Conservation (phyloP, 2,329 filamentous ascomycete species). For the Hypomyces perniciosus region DNA sequence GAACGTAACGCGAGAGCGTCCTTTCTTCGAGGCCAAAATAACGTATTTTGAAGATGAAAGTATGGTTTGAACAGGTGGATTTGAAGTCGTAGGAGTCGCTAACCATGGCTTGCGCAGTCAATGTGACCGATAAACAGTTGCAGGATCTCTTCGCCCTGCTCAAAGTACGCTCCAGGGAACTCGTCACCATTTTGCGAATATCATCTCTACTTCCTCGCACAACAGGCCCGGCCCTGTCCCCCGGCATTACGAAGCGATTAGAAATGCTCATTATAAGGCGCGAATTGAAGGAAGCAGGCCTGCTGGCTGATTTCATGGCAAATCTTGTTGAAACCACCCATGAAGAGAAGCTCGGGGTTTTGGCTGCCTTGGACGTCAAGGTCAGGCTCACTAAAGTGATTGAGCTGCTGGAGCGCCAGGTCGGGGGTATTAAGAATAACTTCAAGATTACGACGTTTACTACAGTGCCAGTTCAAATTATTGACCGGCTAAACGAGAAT, state of each 20-base stretch:
- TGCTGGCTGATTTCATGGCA: constrained; percentile 92
- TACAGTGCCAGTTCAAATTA: constrained; percentile 56
- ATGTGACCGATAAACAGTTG: constrained; percentile 50
- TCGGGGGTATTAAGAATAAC: constrained; percentile 77
- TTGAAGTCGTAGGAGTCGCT: background rate
- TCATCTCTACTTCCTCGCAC: constrained; percentile 75
- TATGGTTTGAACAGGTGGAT: constrained; percentile 30
- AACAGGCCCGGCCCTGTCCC: constrained; percentile 63
- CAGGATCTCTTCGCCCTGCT: constrained; percentile 70
- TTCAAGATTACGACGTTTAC: constrained; percentile 78
- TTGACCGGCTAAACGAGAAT: constrained; percentile 45
- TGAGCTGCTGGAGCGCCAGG: constrained; percentile 75
- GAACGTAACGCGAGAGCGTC: constrained; percentile 59
- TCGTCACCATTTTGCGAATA: constrained; percentile 76
- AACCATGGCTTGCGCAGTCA: constrained; percentile 19
- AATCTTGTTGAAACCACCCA: constrained; percentile 83
- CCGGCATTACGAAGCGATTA: constrained; percentile 76
- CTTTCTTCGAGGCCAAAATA: constrained; percentile 81
- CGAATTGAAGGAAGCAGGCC: constrained; percentile 72
- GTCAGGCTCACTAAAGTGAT: constrained; percentile 75
- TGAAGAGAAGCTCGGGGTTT: constrained; percentile 83
- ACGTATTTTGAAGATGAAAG: constrained; percentile 63
- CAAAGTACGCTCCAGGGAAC: constrained; percentile 78
- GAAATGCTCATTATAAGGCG: constrained; percentile 84
- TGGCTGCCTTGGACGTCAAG: constrained; percentile 74